A percentile compares a stretch with the other conserved stretches of the same genome.
phyloP scores from a whole-genome alignment of 352 stramenopile genomes.

The Globisporangium parvum region DNA sequence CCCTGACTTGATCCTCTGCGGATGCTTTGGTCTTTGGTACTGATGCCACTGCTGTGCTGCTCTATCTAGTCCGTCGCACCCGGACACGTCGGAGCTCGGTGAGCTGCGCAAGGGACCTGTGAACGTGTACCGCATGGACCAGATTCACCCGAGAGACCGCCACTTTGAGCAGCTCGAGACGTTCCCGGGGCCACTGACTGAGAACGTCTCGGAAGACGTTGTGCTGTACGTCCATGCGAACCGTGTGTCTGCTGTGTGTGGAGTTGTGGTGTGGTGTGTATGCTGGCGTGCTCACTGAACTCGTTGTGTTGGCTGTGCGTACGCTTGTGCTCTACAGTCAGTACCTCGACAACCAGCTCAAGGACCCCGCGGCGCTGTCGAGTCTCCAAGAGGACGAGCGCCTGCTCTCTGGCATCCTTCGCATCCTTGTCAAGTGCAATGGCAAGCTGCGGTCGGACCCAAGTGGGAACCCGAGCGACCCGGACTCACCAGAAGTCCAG shows the following conservation, averaged over 20 bases:
- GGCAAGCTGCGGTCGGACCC: slow-evolving; percentile 56
- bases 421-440: slow-evolving; percentile 76
- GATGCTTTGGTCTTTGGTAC: background rate
- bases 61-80: slow-evolving; percentile 35
- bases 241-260: no score
- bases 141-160: slow-evolving; percentile 66
- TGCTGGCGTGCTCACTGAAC: background rate
- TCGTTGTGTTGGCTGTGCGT: background rate
- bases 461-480: slow-evolving; percentile 41
- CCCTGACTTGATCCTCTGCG: background rate
- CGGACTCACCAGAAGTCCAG: slow-evolving; percentile 56
- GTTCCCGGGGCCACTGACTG: slow-evolving; percentile 74
- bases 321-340: slow-evolving; percentile 17
- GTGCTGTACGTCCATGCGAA: slow-evolving; percentile 53
- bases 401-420: slow-evolving; percentile 60
- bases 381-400: slow-evolving; percentile 58
- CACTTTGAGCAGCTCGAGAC: slow-evolving; percentile 61
- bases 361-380: slow-evolving; percentile 17
- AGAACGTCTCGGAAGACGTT: slow-evolving; percentile 48
- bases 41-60: background rate
- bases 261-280: background rate
- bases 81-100: slow-evolving; percentile 41
- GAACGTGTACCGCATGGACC: slow-evolving; percentile 73
- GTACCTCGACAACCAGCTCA: slow-evolving; percentile 58
- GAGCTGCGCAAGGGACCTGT: slow-evolving; percentile 80